These are phyloP conservation scores for Boletus subcaerulescens DNA, from an alignment of 768 basidiomycete genomes.

Conservation along the genomic window DNA sequence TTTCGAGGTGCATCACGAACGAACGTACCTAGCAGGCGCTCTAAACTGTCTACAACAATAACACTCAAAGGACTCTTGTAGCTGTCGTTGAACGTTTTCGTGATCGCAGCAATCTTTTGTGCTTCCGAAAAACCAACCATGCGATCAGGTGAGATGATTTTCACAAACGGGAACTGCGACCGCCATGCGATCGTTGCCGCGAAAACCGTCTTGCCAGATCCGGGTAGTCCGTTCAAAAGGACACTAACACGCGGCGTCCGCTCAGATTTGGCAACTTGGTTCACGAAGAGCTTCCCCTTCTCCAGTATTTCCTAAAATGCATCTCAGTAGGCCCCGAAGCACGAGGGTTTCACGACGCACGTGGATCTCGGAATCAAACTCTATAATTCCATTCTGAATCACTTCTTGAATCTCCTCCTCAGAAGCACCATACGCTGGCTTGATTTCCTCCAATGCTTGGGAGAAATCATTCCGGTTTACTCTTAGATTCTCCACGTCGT, in stretches of 20 bases:
- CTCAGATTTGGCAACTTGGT: conserved; percentile 88
- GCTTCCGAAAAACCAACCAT: conserved; percentile 96
- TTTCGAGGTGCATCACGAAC: background rate
- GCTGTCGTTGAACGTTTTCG: conserved; percentile 90
- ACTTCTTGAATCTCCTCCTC: conserved; percentile 94
- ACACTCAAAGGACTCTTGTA: conserved; percentile 98
- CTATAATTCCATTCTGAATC: conserved; percentile 95
- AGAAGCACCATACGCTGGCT: conserved; percentile 95
- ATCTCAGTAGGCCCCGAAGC: background rate
- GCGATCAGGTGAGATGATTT: conserved; percentile 89
- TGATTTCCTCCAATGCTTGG: conserved; percentile 89
- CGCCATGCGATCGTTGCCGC: conserved; percentile 91
- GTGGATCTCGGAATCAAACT: conserved; percentile 71
- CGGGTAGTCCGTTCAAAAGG: conserved; percentile 84
- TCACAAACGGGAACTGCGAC: conserved; percentile 97
- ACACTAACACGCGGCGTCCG: conserved; percentile 91
- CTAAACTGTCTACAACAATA: conserved; percentile 92
- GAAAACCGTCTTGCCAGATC: conserved; percentile 92
- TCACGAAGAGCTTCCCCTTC: conserved; percentile 84
- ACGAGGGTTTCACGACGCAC: conserved; percentile 38
- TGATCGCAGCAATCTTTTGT: conserved; percentile 88
- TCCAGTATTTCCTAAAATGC: conserved; percentile 70
- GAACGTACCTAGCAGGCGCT: conserved; percentile 80
- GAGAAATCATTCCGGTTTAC: conserved; percentile 86
- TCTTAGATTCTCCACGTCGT: conserved; percentile 90